Conservation (phyloP, 768 basidiomycete genomes). For the Tephrocybe rancida region DNA sequence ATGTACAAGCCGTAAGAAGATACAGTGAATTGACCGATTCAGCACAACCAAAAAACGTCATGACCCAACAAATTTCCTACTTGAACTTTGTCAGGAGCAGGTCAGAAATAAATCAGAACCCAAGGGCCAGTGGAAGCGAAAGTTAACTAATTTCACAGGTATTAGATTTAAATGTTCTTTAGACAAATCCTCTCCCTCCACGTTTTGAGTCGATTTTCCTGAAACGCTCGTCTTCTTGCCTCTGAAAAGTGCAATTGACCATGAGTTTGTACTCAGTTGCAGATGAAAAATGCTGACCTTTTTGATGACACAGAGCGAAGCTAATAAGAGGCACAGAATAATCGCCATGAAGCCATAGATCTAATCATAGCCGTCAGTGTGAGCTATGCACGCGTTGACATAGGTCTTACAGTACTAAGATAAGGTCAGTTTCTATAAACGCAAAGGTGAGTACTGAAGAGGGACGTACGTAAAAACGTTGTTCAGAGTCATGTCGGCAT, state of each 20-base stretch:
- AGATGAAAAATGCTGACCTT: constrained; percentile 43
- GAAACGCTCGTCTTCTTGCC: constrained; percentile 82
- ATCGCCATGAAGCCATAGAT: constrained; percentile 87
- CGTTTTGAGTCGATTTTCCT: constrained; percentile 89
- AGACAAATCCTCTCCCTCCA: constrained; percentile 86
- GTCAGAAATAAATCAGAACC: background rate
- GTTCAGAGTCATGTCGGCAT: constrained; percentile 75
- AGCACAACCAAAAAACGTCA: background rate
- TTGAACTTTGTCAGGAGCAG: background rate
- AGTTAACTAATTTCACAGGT: too few species aligned
- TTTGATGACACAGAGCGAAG: constrained; percentile 86
- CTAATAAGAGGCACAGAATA: constrained; percentile 72
- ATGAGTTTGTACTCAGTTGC: background rate
- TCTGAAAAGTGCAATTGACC: constrained; percentile 40
- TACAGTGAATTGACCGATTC: too few species aligned
- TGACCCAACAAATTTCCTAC: constrained; percentile 6
- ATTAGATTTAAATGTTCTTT: constrained; percentile 20
- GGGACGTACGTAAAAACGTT: constrained; percentile 78
- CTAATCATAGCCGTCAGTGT: constrained; percentile 28
- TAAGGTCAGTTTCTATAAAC: constrained; percentile 1
- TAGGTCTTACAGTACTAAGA: constrained; percentile 44
- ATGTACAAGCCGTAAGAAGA: background rate
- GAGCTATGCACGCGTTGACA: background rate
- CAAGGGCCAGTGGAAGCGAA: background rate
- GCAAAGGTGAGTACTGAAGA: background rate